Conservation (phyloP, 2,329 filamentous ascomycete species). For the Phaeoacremonium minimum region DNA sequence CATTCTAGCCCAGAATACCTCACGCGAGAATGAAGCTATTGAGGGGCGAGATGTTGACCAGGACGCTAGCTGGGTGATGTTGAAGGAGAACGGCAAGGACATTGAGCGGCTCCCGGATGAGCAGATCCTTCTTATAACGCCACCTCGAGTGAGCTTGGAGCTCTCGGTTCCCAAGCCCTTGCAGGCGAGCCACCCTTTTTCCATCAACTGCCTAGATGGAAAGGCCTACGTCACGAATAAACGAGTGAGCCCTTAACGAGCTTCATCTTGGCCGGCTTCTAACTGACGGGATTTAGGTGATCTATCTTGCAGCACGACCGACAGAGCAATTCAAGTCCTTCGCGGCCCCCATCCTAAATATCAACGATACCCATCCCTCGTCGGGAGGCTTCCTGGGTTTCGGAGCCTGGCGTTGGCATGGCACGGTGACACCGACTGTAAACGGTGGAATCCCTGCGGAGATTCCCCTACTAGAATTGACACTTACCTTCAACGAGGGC, state of each 20-base stretch:
- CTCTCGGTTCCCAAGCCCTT: slow-evolving; percentile 68
- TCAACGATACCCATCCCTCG: slow-evolving; percentile 79
- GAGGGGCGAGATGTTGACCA: slow-evolving; percentile 47
- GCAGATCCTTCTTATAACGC: slow-evolving; percentile 74
- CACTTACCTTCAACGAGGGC: slow-evolving; percentile 88
- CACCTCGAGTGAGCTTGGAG: slow-evolving; percentile 72
- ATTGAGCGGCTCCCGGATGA: slow-evolving; percentile 86
- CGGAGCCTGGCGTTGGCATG: slow-evolving; percentile 86
- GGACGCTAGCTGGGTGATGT: slow-evolving; percentile 80
- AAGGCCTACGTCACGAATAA: slow-evolving; percentile 80
- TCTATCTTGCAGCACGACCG: slow-evolving; percentile 76
- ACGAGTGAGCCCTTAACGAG: slow-evolving; percentile 55
- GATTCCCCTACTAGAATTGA: slow-evolving; percentile 71
- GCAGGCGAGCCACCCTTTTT: slow-evolving; percentile 55
- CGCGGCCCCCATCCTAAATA: slow-evolving; percentile 79
- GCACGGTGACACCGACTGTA: slow-evolving; percentile 72
- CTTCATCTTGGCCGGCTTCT: no score
- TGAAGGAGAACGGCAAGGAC: slow-evolving; percentile 63
- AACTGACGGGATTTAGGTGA: slow-evolving; percentile 52
- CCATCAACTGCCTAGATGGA: slow-evolving; percentile 69
- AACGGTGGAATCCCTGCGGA: slow-evolving; percentile 78
- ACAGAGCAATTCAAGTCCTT: slow-evolving; percentile 78
- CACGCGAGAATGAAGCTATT: slow-evolving; percentile 32
- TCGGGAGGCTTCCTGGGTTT: slow-evolving; percentile 69
- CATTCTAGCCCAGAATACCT: slow-evolving; percentile 38